Conservation (phyloP, 176 grass and related monocot genomes). For the Lolium rigidum region DNA sequence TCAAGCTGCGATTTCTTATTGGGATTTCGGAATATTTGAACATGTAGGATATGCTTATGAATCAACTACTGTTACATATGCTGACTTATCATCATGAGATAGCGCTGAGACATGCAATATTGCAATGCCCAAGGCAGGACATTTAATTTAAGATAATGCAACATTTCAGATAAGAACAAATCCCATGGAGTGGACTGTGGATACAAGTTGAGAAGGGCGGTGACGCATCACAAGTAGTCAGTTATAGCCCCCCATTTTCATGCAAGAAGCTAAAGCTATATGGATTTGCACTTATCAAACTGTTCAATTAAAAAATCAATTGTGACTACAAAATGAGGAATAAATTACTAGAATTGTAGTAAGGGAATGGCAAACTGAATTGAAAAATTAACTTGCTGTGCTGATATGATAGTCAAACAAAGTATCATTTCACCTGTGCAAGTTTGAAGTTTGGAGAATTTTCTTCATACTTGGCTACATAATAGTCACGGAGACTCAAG, state of each 20-base stretch:
- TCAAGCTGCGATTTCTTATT: slow-evolving; percentile 1
- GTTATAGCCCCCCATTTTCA: background rate
- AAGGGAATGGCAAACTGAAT: slow-evolving; percentile 3
- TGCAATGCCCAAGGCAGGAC: background rate
- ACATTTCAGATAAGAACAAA: slow-evolving; percentile 3
- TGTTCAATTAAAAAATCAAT: slow-evolving; percentile 2
- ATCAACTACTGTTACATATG: background rate
- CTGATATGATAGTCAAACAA: background rate
- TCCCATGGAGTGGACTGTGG: slow-evolving; percentile 7
- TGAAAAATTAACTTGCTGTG: background rate
- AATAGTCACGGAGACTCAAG: slow-evolving; percentile 86
- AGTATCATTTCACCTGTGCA: slow-evolving; percentile 66
- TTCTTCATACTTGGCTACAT: slow-evolving; percentile 92
- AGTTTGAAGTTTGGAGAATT: slow-evolving; percentile 98
- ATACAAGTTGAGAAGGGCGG: background rate
- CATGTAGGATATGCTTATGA: background rate
- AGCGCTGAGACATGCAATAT: background rate
- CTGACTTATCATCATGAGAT: slow-evolving; percentile 10
- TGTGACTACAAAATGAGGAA: background rate
- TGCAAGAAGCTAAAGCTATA: slow-evolving; percentile 1
- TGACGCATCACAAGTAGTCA: background rate
- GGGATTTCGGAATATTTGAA: background rate
- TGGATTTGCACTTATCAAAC: slow-evolving; percentile 15
- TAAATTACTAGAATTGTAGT: background rate
- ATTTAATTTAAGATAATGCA: slow-evolving; percentile 2